Conservation (phyloP, 2,329 filamentous ascomycete genomes). For the Trichoderma afroharzianum region DNA sequence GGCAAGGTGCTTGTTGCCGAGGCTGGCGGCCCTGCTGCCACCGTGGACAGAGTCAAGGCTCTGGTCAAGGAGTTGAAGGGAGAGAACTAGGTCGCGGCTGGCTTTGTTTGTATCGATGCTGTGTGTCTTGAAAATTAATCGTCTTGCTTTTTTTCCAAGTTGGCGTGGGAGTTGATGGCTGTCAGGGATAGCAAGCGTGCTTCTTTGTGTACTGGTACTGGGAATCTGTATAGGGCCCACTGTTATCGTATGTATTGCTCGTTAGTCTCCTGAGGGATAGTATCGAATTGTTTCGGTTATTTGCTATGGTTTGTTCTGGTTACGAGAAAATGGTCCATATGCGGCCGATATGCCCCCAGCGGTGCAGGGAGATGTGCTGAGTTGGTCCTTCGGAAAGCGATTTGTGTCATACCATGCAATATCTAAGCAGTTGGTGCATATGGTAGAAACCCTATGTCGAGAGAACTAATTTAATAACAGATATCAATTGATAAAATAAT, state of each 20-base stretch:
- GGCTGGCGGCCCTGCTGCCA: constrained; percentile 72
- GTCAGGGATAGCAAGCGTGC: constrained; percentile 19
- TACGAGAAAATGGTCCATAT: background rate
- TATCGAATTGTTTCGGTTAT: background rate
- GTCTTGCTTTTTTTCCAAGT: background rate
- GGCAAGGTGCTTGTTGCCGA: constrained; percentile 76
- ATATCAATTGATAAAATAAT: background rate
- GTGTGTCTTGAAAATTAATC: background rate
- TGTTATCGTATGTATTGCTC: constrained; percentile 13
- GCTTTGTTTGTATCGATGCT: background rate
- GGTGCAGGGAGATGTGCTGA: background rate
- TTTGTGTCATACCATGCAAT: background rate
- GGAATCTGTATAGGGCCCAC: constrained; percentile 14
- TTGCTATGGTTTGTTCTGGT: background rate
- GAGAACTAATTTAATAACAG: background rate
- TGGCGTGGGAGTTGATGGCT: constrained; percentile 17
- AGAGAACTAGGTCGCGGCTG: constrained; percentile 13
- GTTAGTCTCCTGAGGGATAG: constrained; percentile 11
- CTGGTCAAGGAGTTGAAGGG: constrained; percentile 52
- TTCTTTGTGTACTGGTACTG: constrained; percentile 14
- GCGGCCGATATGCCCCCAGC: background rate
- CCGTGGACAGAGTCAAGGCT: constrained; percentile 71
- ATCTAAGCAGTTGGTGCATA: background rate
- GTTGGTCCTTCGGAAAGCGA: background rate
- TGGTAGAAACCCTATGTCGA: background rate